phyloP scores from a whole-genome alignment of 768 basidiomycete species.

The Pholiota conissans region DNA sequence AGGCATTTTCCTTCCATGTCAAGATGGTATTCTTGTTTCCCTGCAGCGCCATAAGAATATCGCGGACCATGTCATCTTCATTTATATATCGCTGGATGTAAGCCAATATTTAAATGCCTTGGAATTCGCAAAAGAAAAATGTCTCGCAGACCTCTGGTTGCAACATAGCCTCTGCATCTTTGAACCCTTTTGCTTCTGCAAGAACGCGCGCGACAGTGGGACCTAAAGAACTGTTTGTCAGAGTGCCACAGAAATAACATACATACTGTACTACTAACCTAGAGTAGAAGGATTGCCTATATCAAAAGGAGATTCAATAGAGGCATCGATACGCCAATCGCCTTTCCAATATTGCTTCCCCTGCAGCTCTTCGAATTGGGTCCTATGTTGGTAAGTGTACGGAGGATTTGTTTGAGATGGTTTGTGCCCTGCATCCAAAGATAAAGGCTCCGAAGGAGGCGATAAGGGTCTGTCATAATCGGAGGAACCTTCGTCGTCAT shows the following conservation, averaged over 20 bases:
- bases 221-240: conserved; percentile 35
- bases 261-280: conserved; percentile 44
- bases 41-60: conserved; percentile 75
- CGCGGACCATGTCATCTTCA: conserved; percentile 77
- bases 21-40: conserved; percentile 66
- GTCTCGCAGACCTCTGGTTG: conserved; percentile 38
- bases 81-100: conserved; percentile 59
- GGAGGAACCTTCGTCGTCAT: conserved; percentile 33
- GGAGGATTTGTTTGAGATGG: conserved; percentile 19
- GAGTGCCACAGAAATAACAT: conserved; percentile 5
- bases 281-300: conserved; percentile 74
- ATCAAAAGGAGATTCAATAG: conserved; percentile 48
- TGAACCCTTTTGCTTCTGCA: conserved; percentile 31
- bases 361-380: conserved; percentile 61
- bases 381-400: conserved; percentile 45
- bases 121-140: background rate
- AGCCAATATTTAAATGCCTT: background rate
- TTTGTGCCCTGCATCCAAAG: background rate
- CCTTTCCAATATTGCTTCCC: conserved; percentile 73
- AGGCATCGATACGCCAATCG: conserved; percentile 56
- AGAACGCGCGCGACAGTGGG: conserved; percentile 42
- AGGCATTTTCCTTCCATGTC: conserved; percentile 32
- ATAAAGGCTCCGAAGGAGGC: background rate
- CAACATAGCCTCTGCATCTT: conserved; percentile 38
- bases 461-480: conserved; percentile 19